phyloP scores from a whole-genome alignment of 495 filamentous ascomycete genomes.

The Talaromyces trachyspermus region DNA sequence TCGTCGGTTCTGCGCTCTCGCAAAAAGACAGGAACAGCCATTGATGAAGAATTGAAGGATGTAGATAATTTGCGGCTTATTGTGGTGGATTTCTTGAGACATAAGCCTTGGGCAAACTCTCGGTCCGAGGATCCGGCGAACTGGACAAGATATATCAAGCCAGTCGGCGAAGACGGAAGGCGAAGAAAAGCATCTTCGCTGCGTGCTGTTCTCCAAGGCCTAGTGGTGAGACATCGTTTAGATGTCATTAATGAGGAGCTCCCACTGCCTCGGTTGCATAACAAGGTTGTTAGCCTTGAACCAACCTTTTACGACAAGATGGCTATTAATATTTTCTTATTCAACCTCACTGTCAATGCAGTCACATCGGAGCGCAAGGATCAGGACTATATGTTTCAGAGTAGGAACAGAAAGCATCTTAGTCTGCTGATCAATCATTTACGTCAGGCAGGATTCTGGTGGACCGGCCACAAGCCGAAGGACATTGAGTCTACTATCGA shows the following conservation, averaged over 20 bases:
- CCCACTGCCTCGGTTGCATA: slow-evolving; percentile 58
- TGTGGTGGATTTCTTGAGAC: slow-evolving; percentile 60
- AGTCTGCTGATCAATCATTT: slow-evolving; percentile 67
- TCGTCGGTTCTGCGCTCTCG: slow-evolving; percentile 24
- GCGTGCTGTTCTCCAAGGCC: slow-evolving; percentile 58
- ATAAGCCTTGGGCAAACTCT: slow-evolving; percentile 67
- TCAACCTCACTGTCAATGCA: slow-evolving; percentile 74
- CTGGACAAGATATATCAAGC: slow-evolving; percentile 73
- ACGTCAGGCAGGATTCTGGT: slow-evolving; percentile 83
- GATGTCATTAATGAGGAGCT: slow-evolving; percentile 61
- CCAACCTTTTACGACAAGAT: slow-evolving; percentile 79
- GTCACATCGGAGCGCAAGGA: slow-evolving; percentile 82
- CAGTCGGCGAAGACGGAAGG: slow-evolving; percentile 45
- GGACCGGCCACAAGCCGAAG: slow-evolving; percentile 61
- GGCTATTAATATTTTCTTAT: slow-evolving; percentile 75
- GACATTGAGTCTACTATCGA: slow-evolving; percentile 57
- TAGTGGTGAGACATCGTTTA: slow-evolving; percentile 74
- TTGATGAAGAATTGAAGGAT: slow-evolving; percentile 57
- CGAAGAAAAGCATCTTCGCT: slow-evolving; percentile 55
- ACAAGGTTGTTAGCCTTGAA: slow-evolving; percentile 65
- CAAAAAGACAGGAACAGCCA: slow-evolving; percentile 29
- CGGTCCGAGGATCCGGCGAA: slow-evolving; percentile 42
- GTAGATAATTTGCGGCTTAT: slow-evolving; percentile 67
- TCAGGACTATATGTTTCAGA: slow-evolving; percentile 82
- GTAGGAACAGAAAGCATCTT: slow-evolving; percentile 56